Base-by-base conservation (phyloP, 2,329 filamentous ascomycete genomes). In the Pyrenophora seminiperda region DNA sequence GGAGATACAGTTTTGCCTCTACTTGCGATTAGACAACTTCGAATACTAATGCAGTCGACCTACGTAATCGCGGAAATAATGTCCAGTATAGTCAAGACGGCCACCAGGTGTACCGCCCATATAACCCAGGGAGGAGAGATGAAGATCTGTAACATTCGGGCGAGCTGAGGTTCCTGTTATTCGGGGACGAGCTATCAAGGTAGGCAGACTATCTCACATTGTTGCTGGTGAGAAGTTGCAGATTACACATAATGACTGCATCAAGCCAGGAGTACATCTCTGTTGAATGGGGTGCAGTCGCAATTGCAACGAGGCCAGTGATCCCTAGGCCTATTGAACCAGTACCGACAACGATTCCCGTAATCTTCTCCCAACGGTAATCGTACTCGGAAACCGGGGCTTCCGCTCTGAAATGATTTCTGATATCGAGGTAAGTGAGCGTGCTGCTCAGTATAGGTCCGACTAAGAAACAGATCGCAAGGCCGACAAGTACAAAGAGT, bases 221-320 rank as follows among this genome's bases (percentile, higher is more conserved):
- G 3, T 34, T 41, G 30, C 36, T 50, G 11, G 13, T 37, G 17
- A 50, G 47, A 37, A 50, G 18, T 45, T 50, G 13, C 20, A 50
- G 47, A 37, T 50, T 50, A 45, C 13, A 50, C 29, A 50, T 50
- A 10, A 50, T 45, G 11, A 50, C 22, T 50, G 15, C 36, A 17
- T 50, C 30, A 13, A 50, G 47, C 47, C 15, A 50, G 36, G 3
- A 27, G 47, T 50, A 50, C 13, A 31, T 40, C 24, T 36, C 47
- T 44, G 14, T 24, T 18, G 20, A 29, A 50, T 50, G 7, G 36
- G 36, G 15, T 44, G 11, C 14, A n/a, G 47, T 50, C 32, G 41
- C 47, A 5, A 50, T 45, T 45, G 47, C 29, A 50, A 34, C 4
- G 10, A 47, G 10, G 14, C 45, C 17, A 18, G 38, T 32, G 4